These are phyloP conservation scores for Quercus berberidifolia DNA, from an alignment of 306 rosid species.

Conservation along the genomic window DNA sequence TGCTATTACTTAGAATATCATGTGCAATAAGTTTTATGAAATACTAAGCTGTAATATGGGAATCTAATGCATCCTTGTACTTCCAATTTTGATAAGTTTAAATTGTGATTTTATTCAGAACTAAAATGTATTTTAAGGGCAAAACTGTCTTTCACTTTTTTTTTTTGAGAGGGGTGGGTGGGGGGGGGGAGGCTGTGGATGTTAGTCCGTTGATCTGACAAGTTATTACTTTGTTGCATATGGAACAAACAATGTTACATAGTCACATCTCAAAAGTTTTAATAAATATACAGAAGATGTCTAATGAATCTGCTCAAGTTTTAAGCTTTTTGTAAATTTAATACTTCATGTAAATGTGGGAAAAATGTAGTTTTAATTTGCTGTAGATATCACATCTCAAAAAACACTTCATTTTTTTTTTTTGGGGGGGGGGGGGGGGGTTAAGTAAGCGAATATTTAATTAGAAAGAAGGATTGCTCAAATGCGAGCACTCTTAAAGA, in stretches of 20 bases:
- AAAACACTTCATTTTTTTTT: no score
- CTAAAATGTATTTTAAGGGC: background rate
- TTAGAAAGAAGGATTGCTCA: no score
- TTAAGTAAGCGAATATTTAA: no score
- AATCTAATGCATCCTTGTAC: background rate
- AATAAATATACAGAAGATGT: no score
- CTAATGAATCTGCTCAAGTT: no score
- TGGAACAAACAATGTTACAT: background rate
- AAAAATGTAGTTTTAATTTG: no score
- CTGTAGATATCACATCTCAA: no score
- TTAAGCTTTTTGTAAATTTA: no score
- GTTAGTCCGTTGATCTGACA: background rate
- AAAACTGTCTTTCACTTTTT: background rate
- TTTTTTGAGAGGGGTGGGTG: background rate
- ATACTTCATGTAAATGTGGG: no score
- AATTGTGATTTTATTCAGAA: background rate
- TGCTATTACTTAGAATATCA: constrained; percentile 14
- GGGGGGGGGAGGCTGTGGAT: background rate
- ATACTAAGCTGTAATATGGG: background rate
- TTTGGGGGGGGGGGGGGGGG: no score
- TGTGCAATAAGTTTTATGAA: background rate
- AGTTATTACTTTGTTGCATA: background rate
- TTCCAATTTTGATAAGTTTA: background rate
- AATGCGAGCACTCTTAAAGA: no score
- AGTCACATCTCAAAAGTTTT: background rate